Percentiles rank a stretch among this genome's conserved stretches.
Evolutionary conservation across 345 rosid species (phyloP).

Genomic region (Citrus sp.): DNA sequence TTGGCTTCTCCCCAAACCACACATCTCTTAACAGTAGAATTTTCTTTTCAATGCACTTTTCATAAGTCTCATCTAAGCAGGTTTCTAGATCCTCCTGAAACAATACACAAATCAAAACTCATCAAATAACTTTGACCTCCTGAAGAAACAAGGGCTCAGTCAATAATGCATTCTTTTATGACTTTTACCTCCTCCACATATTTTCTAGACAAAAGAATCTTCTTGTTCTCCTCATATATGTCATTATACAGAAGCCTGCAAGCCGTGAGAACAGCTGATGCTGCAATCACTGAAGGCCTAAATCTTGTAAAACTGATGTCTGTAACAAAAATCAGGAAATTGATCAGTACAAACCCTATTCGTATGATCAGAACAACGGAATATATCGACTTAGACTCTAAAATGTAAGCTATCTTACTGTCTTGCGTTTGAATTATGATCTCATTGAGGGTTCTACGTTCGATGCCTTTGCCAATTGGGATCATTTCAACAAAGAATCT

Average conservation of each 20-base stretch:
- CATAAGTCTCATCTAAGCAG: not conserved
- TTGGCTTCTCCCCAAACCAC: not conserved
- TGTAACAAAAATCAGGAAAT: not conserved
- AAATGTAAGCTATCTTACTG: not conserved
- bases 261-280: constrained; percentile 7
- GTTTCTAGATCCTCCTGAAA: not conserved
- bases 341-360: too few relatives aligned
- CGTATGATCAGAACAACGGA: too few relatives aligned
- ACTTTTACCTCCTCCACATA: not conserved
- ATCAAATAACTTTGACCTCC: not conserved
- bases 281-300: constrained; percentile 10
- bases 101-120: not conserved
- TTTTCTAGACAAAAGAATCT: not conserved
- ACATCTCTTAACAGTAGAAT: not conserved
- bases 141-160: not conserved
- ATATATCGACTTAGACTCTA: not conserved
- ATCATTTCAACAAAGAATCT: not conserved
- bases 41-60: not conserved
- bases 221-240: not conserved
- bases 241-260: not conserved
- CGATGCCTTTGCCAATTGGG: not conserved
- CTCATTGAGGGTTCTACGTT: not conserved
- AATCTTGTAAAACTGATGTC: constrained; percentile 5
- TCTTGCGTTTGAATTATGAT: not conserved
- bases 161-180: not conserved